Evolutionary conservation across 768 basidiomycete species (phyloP).

Genomic region (Pluteus cervinus): DNA sequence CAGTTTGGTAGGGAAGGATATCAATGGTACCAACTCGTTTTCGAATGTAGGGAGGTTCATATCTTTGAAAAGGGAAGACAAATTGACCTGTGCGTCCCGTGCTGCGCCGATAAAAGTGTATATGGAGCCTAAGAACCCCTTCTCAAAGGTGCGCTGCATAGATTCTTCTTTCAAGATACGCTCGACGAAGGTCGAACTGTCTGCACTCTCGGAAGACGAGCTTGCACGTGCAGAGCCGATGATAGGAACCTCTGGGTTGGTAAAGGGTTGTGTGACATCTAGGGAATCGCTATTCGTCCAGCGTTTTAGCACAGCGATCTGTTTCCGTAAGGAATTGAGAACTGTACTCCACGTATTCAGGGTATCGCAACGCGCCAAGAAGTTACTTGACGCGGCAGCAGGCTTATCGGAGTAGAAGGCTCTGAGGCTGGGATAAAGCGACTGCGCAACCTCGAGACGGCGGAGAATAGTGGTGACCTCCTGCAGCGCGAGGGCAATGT

Average conservation of each 20-base stretch:
- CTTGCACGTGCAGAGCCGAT: constrained; percentile 20
- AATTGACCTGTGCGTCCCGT: constrained; percentile 80
- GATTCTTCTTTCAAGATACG: constrained; percentile 92
- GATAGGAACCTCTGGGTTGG: constrained; percentile 53
- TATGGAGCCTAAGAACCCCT: constrained; percentile 81
- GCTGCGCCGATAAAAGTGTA: constrained; percentile 81
- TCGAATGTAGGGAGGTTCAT: constrained; percentile 93
- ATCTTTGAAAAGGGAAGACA: constrained; percentile 67
- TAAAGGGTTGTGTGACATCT: constrained; percentile 79
- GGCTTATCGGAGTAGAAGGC: constrained; percentile 78
- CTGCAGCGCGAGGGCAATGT: constrained; percentile 43
- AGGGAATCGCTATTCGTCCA: constrained; percentile 95
- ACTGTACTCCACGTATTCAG: constrained; percentile 92
- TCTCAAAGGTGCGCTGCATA: constrained; percentile 93
- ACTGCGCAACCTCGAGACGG: constrained; percentile 76
- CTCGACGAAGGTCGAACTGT: constrained; percentile 87
- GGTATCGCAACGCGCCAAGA: constrained; percentile 82
- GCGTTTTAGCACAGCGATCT: constrained; percentile 72
- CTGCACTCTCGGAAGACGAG: constrained; percentile 40
- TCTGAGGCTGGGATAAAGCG: constrained; percentile 80
- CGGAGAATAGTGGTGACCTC: constrained; percentile 63
- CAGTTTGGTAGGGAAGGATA: constrained; percentile 94
- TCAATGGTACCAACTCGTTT: constrained; percentile 81
- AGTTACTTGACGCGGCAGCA: constrained; percentile 52
- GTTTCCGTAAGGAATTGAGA: constrained; percentile 75